These are phyloP conservation scores for Clausena lansium DNA, from an alignment of 345 rosid genomes.

Conservation along the genomic window DNA sequence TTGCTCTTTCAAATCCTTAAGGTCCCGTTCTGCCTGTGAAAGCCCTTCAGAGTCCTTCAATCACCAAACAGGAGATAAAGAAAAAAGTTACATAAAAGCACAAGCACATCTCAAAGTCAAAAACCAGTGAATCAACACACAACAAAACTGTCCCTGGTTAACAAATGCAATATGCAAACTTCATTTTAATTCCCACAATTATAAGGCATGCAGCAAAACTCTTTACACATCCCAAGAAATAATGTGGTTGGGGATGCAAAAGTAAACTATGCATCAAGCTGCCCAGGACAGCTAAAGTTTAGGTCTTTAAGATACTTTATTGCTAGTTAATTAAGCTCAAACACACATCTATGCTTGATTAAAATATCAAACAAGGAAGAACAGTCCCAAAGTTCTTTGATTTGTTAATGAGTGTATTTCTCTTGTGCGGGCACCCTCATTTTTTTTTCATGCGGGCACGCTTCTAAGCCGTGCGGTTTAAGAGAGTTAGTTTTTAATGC, in stretches of 20 bases:
- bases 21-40: conserved; percentile 77
- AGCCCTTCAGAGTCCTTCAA: conserved; percentile 85
- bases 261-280: not conserved
- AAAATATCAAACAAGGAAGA: not conserved
- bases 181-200: not conserved
- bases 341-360: not conserved
- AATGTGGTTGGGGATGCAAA: not conserved
- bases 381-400: not conserved
- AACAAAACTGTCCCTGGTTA: not conserved
- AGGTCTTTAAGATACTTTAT: not conserved
- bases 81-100: not conserved
- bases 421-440: no score
- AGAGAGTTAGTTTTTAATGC: no score
- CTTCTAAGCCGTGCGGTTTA: no score
- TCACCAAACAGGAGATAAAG: conserved; percentile 16
- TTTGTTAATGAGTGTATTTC: not conserved
- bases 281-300: not conserved
- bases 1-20: conserved; percentile 83
- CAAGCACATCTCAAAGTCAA: not conserved
- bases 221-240: not conserved
- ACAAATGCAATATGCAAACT: not conserved
- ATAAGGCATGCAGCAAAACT: not conserved
- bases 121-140: not conserved
- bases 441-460: no score
- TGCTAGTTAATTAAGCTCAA: not conserved